Conservation (phyloP, 176 grass and related monocot genomes). For the Oryza brachyantha region DNA sequence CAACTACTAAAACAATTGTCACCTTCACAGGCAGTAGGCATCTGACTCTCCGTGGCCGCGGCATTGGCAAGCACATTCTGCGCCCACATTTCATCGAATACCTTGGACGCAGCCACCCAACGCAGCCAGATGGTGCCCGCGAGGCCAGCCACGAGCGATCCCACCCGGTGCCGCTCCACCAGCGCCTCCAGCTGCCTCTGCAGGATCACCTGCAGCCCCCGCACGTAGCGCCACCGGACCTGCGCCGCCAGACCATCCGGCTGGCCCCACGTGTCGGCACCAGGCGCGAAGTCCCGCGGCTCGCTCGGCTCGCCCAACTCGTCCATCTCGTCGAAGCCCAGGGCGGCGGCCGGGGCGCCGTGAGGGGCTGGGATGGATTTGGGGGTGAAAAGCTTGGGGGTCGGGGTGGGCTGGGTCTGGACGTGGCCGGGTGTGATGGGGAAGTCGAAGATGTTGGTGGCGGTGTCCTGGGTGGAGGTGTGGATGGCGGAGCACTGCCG, state of each 20-base stretch:
- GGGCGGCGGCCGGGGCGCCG: background rate
- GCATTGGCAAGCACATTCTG: conserved; percentile 35
- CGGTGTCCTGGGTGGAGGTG: conserved; percentile 44
- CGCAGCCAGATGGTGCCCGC: conserved; percentile 57
- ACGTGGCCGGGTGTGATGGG: background rate
- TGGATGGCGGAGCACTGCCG: conserved; percentile 43
- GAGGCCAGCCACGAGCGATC: conserved; percentile 58
- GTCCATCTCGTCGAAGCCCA: conserved; percentile 25
- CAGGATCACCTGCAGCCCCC: conserved; percentile 76
- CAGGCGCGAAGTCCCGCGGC: conserved; percentile 45
- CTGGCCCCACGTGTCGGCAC: background rate
- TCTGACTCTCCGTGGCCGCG: background rate
- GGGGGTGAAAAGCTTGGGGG: conserved; percentile 20
- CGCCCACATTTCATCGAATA: conserved; percentile 64
- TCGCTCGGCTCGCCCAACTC: conserved; percentile 16
- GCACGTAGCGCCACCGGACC: conserved; percentile 56
- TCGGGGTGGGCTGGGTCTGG: conserved; percentile 11
- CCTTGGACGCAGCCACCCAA: conserved; percentile 45
- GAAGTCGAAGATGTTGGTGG: conserved; percentile 39
- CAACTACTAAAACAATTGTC: conserved; percentile 1
- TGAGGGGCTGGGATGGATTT: conserved; percentile 10
- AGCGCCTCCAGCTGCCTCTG: conserved; percentile 65
- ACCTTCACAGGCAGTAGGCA: conserved; percentile 2
- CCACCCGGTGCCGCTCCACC: conserved; percentile 58
- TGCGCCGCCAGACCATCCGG: conserved; percentile 17